Conservation (phyloP, 257 asterid species). For the Nicotiana undulata region DNA sequence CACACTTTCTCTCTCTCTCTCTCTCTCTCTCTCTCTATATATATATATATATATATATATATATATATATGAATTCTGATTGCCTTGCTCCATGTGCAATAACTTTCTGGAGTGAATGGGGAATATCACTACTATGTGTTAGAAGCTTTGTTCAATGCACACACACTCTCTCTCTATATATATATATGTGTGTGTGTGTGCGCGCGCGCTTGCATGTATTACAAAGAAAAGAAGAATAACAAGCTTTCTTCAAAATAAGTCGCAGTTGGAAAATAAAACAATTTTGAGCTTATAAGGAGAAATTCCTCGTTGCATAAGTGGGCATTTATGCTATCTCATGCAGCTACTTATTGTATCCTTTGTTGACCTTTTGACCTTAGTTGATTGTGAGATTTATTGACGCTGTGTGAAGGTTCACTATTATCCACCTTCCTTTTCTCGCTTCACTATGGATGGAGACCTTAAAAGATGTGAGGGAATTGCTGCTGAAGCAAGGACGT, state of each 20-base stretch:
- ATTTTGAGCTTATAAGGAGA: background rate
- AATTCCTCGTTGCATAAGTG: background rate
- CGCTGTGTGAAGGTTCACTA: background rate
- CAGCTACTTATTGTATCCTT: background rate
- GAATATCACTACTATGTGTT: background rate
- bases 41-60: too few species aligned
- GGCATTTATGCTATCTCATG: background rate
- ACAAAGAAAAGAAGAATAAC: background rate
- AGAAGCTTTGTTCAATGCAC: background rate
- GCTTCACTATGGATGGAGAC: background rate
- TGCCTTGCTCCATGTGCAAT: conserved; percentile 25
- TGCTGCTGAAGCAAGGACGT: background rate
- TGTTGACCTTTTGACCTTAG: background rate
- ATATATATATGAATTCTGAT: conserved; percentile 12
- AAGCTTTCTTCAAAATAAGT: background rate
- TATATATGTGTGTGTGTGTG: background rate
- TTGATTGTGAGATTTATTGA: background rate
- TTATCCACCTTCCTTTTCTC: background rate
- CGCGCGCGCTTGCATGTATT: background rate
- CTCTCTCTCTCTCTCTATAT: too few species aligned
- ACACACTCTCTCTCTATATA: too few species aligned
- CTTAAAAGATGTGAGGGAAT: background rate
- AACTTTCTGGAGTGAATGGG: conserved; percentile 41
- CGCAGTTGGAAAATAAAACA: background rate
- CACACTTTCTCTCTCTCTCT: background rate